Evolutionary conservation across 2,329 filamentous ascomycete genomes (phyloP).

Genomic region (Hypocrella siamensis): DNA sequence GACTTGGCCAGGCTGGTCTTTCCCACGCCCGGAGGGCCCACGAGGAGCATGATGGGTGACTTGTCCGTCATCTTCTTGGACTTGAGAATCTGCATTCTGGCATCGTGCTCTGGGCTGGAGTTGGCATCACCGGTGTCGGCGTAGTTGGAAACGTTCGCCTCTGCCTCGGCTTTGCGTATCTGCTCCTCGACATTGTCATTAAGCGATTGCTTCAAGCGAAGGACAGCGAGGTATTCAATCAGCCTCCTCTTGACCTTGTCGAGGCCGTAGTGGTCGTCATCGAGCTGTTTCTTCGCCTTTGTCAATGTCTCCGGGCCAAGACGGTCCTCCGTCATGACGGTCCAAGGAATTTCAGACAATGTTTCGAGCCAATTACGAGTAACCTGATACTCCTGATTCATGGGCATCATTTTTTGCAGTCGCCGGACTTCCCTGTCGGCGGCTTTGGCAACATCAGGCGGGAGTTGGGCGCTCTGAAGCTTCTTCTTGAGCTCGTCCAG

Average conservation of each 20-base stretch:
- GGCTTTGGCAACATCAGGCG: conserved; percentile 75
- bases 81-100: conserved; percentile 61
- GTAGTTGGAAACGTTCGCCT: conserved; percentile 38
- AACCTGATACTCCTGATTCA: conserved; percentile 91
- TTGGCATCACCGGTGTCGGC: conserved; percentile 43
- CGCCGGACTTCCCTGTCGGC: conserved; percentile 78
- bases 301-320: conserved; percentile 67
- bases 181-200: conserved; percentile 72
- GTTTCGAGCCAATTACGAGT: conserved; percentile 89
- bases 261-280: conserved; percentile 90
- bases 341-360: conserved; percentile 86
- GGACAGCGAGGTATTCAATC: conserved; percentile 89
- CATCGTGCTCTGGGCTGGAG: conserved; percentile 21
- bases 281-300: conserved; percentile 73
- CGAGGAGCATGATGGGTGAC: conserved; percentile 84
- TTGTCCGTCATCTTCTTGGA: conserved; percentile 82
- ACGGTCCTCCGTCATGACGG: conserved; percentile 67
- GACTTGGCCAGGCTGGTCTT: conserved; percentile 94
- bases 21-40: conserved; percentile 85
- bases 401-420: conserved; percentile 87
- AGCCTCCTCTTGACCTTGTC: conserved; percentile 96
- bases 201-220: conserved; percentile 82
- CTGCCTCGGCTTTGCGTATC: conserved; percentile 51
- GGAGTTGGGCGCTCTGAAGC: conserved; percentile 65
- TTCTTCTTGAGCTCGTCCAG: conserved; percentile 83